Conservation (phyloP, 2,329 filamentous ascomycete species). For the Parastagonospora avenae region DNA sequence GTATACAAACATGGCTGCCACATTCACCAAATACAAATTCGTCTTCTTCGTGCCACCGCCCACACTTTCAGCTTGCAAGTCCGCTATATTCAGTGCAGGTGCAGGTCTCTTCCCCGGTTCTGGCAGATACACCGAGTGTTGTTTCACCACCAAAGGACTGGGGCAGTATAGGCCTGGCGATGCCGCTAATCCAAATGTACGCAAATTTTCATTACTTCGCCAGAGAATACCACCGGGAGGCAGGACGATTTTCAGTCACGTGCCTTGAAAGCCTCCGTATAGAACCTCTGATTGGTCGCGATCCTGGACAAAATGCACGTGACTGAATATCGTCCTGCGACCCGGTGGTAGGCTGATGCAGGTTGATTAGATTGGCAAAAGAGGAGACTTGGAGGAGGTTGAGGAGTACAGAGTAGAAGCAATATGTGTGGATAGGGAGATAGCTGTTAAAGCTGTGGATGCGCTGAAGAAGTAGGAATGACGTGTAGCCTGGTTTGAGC, state of each 20-base stretch:
- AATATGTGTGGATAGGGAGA: conserved; percentile 64
- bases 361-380: conserved; percentile 56
- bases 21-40: conserved; percentile 47
- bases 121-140: conserved; percentile 51
- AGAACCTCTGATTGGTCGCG: too few relatives aligned
- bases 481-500: neutral
- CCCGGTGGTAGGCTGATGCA: neutral
- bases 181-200: conserved; percentile 62
- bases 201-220: too few relatives aligned
- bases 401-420: conserved; percentile 68
- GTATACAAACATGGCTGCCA: conserved; percentile 5
- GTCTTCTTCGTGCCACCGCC: conserved; percentile 52
- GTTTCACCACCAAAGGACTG: conserved; percentile 56
- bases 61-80: conserved; percentile 47
- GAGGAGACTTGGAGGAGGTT: conserved; percentile 63
- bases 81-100: conserved; percentile 53
- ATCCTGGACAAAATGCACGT: too few relatives aligned
- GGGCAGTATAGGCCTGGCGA: conserved; percentile 70
- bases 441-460: conserved; percentile 61
- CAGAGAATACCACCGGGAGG: too few relatives aligned
- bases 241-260: too few relatives aligned
- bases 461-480: conserved; percentile 67
- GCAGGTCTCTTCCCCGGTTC: conserved; percentile 51
- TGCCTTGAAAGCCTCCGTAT: too few relatives aligned
- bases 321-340: too few relatives aligned